Conservation (phyloP, 805 yeast genomes). For the Zygosaccharomyces kombuchaensis region DNA sequence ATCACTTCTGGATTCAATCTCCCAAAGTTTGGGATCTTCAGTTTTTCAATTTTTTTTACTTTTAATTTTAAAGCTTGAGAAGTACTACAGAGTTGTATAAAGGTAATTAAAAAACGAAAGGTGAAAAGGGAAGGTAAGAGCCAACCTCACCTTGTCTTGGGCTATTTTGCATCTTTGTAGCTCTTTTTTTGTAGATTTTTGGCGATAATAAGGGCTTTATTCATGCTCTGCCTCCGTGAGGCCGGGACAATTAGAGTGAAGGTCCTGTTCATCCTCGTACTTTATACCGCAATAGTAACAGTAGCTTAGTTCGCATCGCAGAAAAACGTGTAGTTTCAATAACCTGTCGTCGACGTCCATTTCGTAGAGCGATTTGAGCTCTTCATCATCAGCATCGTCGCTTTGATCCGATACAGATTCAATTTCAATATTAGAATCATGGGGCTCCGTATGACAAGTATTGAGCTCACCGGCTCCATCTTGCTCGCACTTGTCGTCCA, state of each 20-base stretch:
- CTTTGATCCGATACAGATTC: constrained; percentile 11
- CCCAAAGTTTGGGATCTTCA: background rate
- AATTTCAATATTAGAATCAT: constrained; percentile 6
- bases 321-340: constrained; percentile 35
- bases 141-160: no score
- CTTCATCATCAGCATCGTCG: constrained; percentile 27
- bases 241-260: constrained; percentile 49
- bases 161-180: background rate
- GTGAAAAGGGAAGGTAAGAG: background rate
- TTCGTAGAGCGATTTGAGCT: constrained; percentile 31
- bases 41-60: background rate
- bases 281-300: constrained; percentile 50
- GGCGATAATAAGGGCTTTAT: constrained; percentile 6
- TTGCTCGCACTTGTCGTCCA: background rate
- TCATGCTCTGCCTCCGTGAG: constrained; percentile 41
- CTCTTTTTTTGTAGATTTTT: background rate
- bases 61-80: background rate
- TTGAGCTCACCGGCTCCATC: background rate
- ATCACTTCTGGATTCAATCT: background rate
- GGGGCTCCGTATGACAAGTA: background rate
- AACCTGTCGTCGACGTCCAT: constrained; percentile 31
- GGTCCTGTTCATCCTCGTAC: constrained; percentile 38
- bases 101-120: background rate
- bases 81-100: background rate
- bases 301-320: constrained; percentile 40